phyloP scores from a whole-genome alignment of 2,329 filamentous ascomycete genomes.

The Tolypocladium ophioglossoides region DNA sequence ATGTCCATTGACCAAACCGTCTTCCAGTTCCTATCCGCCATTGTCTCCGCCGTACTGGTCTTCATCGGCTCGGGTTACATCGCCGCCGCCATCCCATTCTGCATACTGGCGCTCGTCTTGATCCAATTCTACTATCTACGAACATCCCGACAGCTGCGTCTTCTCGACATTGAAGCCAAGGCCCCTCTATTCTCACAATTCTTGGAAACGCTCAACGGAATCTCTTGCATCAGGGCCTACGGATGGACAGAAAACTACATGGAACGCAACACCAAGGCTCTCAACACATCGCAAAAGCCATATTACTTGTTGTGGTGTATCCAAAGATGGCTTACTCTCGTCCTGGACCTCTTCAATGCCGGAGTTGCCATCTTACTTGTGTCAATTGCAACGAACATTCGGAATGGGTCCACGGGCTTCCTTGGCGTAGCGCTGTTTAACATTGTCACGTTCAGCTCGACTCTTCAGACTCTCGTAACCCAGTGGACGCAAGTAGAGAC shows the following conservation, averaged over 20 bases:
- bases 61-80: slow-evolving; percentile 34
- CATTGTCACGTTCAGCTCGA: slow-evolving; percentile 18
- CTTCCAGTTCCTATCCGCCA: slow-evolving; percentile 8
- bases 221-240: slow-evolving; percentile 22
- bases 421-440: slow-evolving; percentile 16
- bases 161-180: slow-evolving; percentile 19
- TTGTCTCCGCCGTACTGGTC: slow-evolving; percentile 27
- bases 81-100: slow-evolving; percentile 32
- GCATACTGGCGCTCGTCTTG: slow-evolving; percentile 10
- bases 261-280: slow-evolving; percentile 8
- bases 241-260: slow-evolving; percentile 14
- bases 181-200: slow-evolving; percentile 18
- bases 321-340: slow-evolving; percentile 37
- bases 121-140: slow-evolving; percentile 20
- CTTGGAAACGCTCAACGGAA: slow-evolving; percentile 13
- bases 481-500: slow-evolving; percentile 20
- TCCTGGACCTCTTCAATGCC: slow-evolving; percentile 34
- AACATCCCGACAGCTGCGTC: slow-evolving; percentile 19
- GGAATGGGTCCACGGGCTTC: slow-evolving; percentile 13
- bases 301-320: slow-evolving; percentile 34
- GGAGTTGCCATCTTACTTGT: slow-evolving; percentile 35
- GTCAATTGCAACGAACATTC: slow-evolving; percentile 26
- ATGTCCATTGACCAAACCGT: slow-evolving; percentile 14
- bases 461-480: slow-evolving; percentile 20
- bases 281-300: slow-evolving; percentile 23